These are phyloP conservation scores for Corymbia citriodora DNA, from an alignment of 441 rosid genomes.

Conservation along the genomic window DNA sequence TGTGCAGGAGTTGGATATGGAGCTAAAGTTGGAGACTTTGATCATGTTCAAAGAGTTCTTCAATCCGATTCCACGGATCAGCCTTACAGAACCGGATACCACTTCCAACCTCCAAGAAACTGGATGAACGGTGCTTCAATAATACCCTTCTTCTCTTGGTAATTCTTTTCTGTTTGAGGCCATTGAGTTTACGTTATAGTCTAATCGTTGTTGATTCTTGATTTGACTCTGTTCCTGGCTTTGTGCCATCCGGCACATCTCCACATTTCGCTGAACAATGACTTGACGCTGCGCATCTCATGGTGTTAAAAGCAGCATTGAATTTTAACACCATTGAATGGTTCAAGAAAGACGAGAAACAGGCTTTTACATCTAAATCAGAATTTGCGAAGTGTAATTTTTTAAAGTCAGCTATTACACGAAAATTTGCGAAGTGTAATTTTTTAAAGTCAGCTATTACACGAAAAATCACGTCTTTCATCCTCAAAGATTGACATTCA, in stretches of 20 bases:
- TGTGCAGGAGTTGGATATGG: not conserved
- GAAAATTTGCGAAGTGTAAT: not conserved
- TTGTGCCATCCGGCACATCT: not conserved
- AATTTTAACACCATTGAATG: not conserved
- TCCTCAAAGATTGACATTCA: not conserved
- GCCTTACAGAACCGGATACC: slow-evolving; percentile 69
- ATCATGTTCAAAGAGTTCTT: not conserved
- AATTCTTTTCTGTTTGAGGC: not conserved
- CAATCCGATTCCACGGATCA: slow-evolving; percentile 10
- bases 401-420: not conserved
- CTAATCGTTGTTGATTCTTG: not conserved
- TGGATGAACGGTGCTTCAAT: slow-evolving; percentile 74
- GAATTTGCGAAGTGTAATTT: not conserved
- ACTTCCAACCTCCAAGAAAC: slow-evolving; percentile 79
- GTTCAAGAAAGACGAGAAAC: not conserved
- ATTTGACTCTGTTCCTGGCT: not conserved
- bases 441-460: not conserved
- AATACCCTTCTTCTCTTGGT: not conserved
- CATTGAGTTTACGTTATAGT: not conserved
- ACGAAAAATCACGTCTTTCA: not conserved
- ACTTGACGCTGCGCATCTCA: slow-evolving; percentile 9
- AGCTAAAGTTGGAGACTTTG: not conserved
- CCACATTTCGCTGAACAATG: slow-evolving; percentile 1
- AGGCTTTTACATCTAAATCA: not conserved
- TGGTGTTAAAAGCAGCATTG: not conserved